These are phyloP conservation scores for Backusella morwellensis DNA, from an alignment of 192 early-diverging fungal genomes.

Conservation along the genomic window DNA sequence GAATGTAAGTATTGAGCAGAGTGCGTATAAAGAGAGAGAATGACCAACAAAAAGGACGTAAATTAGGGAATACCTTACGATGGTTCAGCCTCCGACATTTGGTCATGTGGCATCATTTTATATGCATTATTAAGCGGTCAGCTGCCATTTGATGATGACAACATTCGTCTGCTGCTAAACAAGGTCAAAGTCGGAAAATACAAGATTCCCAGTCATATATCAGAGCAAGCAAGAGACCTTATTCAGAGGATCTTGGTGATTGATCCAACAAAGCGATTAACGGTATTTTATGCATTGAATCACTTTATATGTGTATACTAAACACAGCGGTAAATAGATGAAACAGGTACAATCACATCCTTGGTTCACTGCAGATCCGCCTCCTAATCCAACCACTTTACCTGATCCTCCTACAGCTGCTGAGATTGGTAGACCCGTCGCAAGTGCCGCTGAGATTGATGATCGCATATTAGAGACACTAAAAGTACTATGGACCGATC, in stretches of 20 bases:
- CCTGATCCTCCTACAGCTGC: constrained; percentile 26
- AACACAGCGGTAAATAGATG: constrained; percentile 38
- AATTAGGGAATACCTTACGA: constrained; percentile 59
- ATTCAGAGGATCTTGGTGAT: constrained; percentile 41
- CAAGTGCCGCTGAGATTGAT: constrained; percentile 20
- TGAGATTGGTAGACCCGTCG: constrained; percentile 22
- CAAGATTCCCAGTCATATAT: constrained; percentile 38
- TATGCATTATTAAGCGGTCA: constrained; percentile 70
- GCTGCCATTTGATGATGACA: constrained; percentile 76
- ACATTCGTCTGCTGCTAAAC: constrained; percentile 58
- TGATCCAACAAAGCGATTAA: constrained; percentile 41
- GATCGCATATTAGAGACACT: constrained; percentile 32
- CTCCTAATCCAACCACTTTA: constrained; percentile 4
- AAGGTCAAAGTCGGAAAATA: constrained; percentile 48
- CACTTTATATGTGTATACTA: neutral
- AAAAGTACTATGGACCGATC: constrained; percentile 33
- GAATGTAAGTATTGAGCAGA: constrained; percentile 30
- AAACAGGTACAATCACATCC: constrained; percentile 53
- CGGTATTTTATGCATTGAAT: constrained; percentile 25
- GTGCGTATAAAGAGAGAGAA: neutral
- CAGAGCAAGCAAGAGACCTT: constrained; percentile 33
- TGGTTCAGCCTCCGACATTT: constrained; percentile 66
- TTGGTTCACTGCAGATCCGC: constrained; percentile 47
- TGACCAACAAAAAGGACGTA: neutral
- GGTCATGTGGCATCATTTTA: constrained; percentile 76